phyloP scores from a whole-genome alignment of 148 eudicot species.

The Chenopodium quinoa region DNA sequence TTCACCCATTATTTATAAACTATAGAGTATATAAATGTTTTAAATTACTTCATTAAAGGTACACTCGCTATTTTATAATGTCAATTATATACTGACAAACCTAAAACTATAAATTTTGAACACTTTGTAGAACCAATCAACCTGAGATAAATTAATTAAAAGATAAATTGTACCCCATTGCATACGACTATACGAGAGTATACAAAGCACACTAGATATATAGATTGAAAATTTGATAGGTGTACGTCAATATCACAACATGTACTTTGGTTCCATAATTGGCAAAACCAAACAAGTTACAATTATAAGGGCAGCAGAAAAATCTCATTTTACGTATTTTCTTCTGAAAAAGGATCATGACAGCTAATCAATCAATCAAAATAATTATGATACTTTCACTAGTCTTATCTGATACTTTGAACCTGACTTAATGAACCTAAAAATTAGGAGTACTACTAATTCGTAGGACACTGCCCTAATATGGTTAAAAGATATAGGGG shows the following conservation, averaged over 20 bases:
- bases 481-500: neutral
- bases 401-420: constrained; percentile 17
- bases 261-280: neutral
- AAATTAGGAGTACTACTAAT: neutral
- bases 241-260: neutral
- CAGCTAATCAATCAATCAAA: neutral
- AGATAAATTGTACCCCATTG: too few species aligned
- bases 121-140: too few species aligned
- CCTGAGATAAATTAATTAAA: too few species aligned
- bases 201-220: too few species aligned
- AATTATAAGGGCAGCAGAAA: neutral
- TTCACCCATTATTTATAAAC: too few species aligned
- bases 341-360: constrained; percentile 3
- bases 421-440: constrained; percentile 7
- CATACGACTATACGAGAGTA: too few species aligned
- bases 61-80: too few species aligned
- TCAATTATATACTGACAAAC: too few species aligned
- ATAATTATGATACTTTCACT: neutral
- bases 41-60: too few species aligned
- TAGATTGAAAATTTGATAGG: too few species aligned
- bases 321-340: constrained; percentile 5
- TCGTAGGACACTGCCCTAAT: constrained; percentile 12
- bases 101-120: too few species aligned
- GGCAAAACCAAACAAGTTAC: neutral
- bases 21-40: too few species aligned